Base-by-base conservation (phyloP, 2,329 filamentous ascomycete species). In the Rutstroemia sp. region DNA sequence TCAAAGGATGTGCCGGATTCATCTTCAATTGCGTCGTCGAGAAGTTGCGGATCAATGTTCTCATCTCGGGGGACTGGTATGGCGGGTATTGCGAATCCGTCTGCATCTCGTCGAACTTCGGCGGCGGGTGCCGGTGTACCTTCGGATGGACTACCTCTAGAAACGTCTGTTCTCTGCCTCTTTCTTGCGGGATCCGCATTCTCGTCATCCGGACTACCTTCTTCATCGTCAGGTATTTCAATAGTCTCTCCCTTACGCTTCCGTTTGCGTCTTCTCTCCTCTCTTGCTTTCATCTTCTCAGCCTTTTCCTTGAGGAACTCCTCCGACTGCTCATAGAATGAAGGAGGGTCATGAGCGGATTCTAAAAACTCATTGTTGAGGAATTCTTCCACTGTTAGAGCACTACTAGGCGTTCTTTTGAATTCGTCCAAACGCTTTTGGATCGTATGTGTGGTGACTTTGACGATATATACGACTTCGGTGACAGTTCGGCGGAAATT, bases 391-490 rank as follows among this genome's bases (percentile, higher is more conserved):
- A 99, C 88, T 0, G 90, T 94, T 71, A 97, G 80, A 51, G 83
- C 82, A 62, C 90, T 90, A 59, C 87, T 91, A 60, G 89, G 87
- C 0, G 92, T 96, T 34, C 86, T 81, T 61, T 89, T 90, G 73
- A 97, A 99, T 68, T 99, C 94, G 62, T 92, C 86, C 9, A 99
- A 76, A 60, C 94, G 90, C 69, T 92, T 89, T 67, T 91, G 88
- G 58, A 99, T 90, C 7, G 94, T 99, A 59, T 90, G 82, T 62
- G 95, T 95, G 44, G 92, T 95, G 51, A 97, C 92, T 69, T 96
- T 97, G 69, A 96, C 92, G 39, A 96, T 89, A 69, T 96, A 97
- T n/a, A 97, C 92, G 8, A 99, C 88, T 72, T 99, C 94, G 30
- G 91, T 83, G 12, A 95, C 84, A 0, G 91, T 96, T 17, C 94